Base-by-base conservation (phyloP, 2,329 filamentous ascomycete genomes). In the Penicillium digitatum region DNA sequence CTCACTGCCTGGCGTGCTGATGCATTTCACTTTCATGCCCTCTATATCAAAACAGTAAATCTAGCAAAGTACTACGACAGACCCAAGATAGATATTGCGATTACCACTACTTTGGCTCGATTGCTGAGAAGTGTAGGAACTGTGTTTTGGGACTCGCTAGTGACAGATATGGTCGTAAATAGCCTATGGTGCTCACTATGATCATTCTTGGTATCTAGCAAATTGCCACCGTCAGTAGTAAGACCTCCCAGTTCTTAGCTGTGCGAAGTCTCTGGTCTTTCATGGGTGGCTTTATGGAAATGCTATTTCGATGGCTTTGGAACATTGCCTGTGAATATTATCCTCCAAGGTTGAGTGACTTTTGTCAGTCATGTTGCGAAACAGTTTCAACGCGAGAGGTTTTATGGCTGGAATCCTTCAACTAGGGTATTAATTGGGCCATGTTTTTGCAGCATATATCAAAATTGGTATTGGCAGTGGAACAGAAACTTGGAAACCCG, bases 121-220 rank as follows among this genome's bases (percentile, higher is more conserved):
- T 80, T 93, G 29, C 79, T 92, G 42, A 82, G 89, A 32, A 89
- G 87, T 11, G 75, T 92, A 27, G 90, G 90, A 9, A 89, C 89
- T 4, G 86, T 87, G 20, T 67, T 83, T 94, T 95, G 60, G 90
- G 90, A 55, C 76, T 93, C 22, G 84, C 87, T 1, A 87, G 88
- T 61, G 90, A 95, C 72, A 85, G 85, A 61, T 94, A 84, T 69
- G 90, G 90, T 7, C 83, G 89, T 52, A 93, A 92, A 48, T 70
- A 87, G 86, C 88, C 89, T 42, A 89, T 92, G 86, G 86, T 92
- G 9, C 64, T 84, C 64, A 93, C 93, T 77, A 88, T 92, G 84
- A 77, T 91, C 55, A 74, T 90, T 24, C 78, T 89, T 3, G 85
- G 85, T 35, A 69, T 85, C 6, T 78, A 92, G 10, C 87, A 92